phyloP scores from a whole-genome alignment of 2,329 filamentous ascomycete genomes.

The Thielaviopsis populi region DNA sequence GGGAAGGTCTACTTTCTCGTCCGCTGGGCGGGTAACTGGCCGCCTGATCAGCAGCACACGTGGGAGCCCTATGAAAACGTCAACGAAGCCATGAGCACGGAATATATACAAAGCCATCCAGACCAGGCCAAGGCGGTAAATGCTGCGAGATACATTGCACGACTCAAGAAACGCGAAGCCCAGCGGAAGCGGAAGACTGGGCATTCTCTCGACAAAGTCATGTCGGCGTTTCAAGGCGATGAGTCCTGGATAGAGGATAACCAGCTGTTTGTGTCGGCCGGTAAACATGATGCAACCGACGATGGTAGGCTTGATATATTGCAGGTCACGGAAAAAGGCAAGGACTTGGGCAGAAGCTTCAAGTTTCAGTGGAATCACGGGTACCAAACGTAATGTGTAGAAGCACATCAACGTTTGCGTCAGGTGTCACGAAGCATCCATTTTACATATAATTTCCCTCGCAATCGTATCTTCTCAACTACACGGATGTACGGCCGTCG shows the following conservation, averaged over 20 bases:
- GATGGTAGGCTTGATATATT: background rate
- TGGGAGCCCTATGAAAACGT: constrained; percentile 44
- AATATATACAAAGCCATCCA: constrained; percentile 3
- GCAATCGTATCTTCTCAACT: no score
- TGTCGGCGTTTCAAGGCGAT: constrained; percentile 5
- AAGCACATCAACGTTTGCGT: background rate
- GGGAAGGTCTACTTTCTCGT: constrained; percentile 35
- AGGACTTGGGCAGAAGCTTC: background rate
- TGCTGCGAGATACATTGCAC: background rate
- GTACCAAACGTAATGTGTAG: background rate
- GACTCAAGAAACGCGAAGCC: background rate
- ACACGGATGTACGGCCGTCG: no score
- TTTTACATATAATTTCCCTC: no score
- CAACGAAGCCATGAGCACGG: background rate
- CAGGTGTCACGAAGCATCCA: background rate
- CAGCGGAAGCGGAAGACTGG: background rate
- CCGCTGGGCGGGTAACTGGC: constrained; percentile 43
- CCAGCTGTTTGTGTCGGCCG: background rate
- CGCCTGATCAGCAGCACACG: constrained; percentile 38
- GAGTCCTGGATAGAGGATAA: background rate
- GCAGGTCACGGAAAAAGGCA: background rate
- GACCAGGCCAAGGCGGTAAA: background rate
- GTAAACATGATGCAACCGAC: background rate
- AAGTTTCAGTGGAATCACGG: background rate
- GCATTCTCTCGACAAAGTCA: background rate